Conservation (phyloP, 73 alveolate species). For the Uronychia setigera region DNA sequence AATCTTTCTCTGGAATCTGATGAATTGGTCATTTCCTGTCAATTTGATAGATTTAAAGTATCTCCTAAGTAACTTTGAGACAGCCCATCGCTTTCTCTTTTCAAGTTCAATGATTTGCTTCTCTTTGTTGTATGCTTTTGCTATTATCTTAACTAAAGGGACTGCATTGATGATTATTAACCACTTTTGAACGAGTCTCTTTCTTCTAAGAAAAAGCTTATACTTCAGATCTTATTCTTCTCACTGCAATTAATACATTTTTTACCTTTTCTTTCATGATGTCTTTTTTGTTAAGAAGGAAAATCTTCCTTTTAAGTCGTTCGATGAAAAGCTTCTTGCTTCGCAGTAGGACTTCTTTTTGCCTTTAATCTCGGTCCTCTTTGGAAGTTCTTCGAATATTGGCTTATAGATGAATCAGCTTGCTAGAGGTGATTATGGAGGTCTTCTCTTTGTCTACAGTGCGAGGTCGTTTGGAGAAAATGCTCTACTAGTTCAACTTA, state of each 20-base stretch:
- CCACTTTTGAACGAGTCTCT: background rate
- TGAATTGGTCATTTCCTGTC: background rate
- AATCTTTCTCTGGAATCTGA: background rate
- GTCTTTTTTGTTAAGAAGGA: background rate
- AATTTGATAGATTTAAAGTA: background rate
- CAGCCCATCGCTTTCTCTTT: background rate
- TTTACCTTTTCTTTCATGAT: background rate
- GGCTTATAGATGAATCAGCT: no score
- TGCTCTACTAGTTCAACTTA: no score
- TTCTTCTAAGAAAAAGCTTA: background rate
- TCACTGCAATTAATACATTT: background rate
- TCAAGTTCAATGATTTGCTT: background rate
- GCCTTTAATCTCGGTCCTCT: background rate
- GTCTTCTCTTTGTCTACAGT: no score
- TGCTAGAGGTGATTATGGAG: no score
- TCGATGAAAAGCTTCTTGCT: background rate
- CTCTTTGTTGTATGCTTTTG: background rate
- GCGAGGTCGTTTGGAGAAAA: no score
- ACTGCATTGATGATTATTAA: background rate
- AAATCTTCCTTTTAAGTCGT: background rate
- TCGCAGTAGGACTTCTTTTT: background rate
- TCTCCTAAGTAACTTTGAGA: background rate
- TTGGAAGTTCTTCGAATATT: background rate
- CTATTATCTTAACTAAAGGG: background rate
- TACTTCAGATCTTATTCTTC: background rate